These are phyloP conservation scores for Carex littledalei DNA, from an alignment of 176 grass and related monocot species.

Conservation along the genomic window DNA sequence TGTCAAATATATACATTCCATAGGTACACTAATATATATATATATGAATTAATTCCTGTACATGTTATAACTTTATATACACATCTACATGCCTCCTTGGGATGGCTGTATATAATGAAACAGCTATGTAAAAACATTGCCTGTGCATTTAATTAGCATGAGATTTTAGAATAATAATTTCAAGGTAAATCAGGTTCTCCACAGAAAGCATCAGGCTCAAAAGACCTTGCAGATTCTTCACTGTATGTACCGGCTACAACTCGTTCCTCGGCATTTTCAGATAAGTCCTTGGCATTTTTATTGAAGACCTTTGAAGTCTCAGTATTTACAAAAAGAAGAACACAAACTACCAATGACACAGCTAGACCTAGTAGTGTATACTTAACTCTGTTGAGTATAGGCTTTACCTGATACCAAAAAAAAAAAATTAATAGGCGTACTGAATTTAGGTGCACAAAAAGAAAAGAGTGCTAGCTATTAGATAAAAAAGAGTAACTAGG, in stretches of 20 bases:
- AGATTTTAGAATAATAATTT: background rate
- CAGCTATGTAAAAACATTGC: background rate
- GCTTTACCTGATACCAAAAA: conserved; percentile 57
- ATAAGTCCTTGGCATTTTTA: conserved; percentile 31
- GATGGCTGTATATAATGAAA: background rate
- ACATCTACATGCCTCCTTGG: background rate
- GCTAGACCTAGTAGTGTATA: conserved; percentile 75
- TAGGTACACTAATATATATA: background rate
- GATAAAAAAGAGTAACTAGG: background rate
- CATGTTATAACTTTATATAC: background rate
- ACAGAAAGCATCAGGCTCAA: conserved; percentile 86
- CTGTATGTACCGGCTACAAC: conserved; percentile 59
- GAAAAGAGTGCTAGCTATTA: background rate
- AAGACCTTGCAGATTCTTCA: conserved; percentile 66
- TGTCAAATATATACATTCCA: background rate
- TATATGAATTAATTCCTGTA: conserved; percentile 8
- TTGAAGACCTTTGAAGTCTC: conserved; percentile 31
- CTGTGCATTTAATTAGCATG: background rate
- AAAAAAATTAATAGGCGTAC: background rate
- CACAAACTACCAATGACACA: conserved; percentile 59
- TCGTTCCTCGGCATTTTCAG: conserved; percentile 30
- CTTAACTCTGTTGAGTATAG: conserved; percentile 86
- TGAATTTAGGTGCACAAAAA: background rate
- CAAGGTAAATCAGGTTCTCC: conserved; percentile 67
- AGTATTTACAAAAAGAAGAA: conserved; percentile 61